Evolutionary conservation across 1,139 yeast species (phyloP).

Genomic region (Blastobotrys illinoisensis): DNA sequence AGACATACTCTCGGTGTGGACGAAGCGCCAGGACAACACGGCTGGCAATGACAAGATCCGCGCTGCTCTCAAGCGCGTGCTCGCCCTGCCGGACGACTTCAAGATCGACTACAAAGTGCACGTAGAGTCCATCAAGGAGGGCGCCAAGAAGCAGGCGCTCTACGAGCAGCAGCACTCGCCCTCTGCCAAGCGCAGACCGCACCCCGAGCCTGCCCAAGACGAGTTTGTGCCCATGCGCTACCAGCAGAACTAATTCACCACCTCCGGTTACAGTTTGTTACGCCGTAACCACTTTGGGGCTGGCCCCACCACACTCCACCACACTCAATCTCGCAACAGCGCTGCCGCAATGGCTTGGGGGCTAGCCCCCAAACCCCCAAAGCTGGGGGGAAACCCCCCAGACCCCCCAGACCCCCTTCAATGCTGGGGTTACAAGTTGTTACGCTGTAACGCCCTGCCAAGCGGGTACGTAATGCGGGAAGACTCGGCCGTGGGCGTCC

Average conservation of each 20-base stretch:
- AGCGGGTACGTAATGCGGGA: too few species aligned
- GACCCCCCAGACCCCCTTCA: background rate
- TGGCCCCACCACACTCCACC: too few species aligned
- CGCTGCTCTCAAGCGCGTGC: constrained; percentile 21
- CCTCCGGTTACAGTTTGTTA: too few species aligned
- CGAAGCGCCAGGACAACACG: constrained; percentile 20
- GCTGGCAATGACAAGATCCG: constrained; percentile 17
- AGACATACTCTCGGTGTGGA: constrained; percentile 35
- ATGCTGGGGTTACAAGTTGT: too few species aligned
- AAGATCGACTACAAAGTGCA: constrained; percentile 30
- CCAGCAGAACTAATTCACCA: background rate
- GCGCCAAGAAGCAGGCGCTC: constrained; percentile 17
- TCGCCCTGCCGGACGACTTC: constrained; percentile 24
- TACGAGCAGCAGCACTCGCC: constrained; percentile 9
- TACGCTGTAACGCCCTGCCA: too few species aligned
- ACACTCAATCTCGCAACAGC: too few species aligned
- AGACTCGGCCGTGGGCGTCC: background rate
- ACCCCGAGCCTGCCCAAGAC: background rate
- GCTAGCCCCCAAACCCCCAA: background rate
- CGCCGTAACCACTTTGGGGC: too few species aligned
- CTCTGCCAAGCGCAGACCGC: background rate
- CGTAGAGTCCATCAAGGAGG: constrained; percentile 27
- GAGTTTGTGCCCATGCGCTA: background rate
- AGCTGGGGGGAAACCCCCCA: background rate
- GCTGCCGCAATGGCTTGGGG: background rate